A percentile compares a stretch with the other conserved stretches of the same genome.
These are phyloP conservation scores for Santalum album DNA, from an alignment of 164 flowering plant genomes.

Conservation along the genomic window DNA sequence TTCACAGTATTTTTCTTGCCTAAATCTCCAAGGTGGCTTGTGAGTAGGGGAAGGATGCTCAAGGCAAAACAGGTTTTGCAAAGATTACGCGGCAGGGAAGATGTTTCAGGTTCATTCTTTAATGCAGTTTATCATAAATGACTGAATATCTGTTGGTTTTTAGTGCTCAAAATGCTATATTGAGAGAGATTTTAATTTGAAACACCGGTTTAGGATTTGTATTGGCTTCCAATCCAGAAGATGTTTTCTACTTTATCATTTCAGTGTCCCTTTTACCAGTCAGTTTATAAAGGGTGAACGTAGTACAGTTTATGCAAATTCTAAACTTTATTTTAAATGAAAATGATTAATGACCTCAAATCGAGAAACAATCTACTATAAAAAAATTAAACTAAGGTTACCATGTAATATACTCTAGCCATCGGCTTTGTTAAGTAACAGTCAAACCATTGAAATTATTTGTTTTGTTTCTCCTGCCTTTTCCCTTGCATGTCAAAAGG, in stretches of 20 bases:
- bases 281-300: too few species aligned
- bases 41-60: conserved; percentile 81
- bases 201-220: not conserved
- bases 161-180: not conserved
- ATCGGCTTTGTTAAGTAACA: too few species aligned
- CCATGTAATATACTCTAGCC: too few species aligned
- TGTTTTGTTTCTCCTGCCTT: not conserved
- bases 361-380: too few species aligned
- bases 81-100: conserved; percentile 76
- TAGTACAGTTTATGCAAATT: too few species aligned
- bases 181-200: not conserved
- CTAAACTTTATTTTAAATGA: too few species aligned
- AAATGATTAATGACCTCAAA: too few species aligned
- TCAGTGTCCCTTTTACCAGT: too few species aligned
- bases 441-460: too few species aligned
- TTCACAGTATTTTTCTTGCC: conserved; percentile 73
- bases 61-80: conserved; percentile 88
- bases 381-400: too few species aligned
- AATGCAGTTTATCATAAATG: not conserved
- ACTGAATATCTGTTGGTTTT: not conserved
- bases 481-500: not conserved
- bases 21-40: conserved; percentile 98
- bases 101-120: conserved; percentile 64
- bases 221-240: too few species aligned
- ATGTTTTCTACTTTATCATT: too few species aligned